These are phyloP conservation scores for Huiozyma naganishii DNA, from an alignment of 805 yeast genomes.

Conservation along the genomic window DNA sequence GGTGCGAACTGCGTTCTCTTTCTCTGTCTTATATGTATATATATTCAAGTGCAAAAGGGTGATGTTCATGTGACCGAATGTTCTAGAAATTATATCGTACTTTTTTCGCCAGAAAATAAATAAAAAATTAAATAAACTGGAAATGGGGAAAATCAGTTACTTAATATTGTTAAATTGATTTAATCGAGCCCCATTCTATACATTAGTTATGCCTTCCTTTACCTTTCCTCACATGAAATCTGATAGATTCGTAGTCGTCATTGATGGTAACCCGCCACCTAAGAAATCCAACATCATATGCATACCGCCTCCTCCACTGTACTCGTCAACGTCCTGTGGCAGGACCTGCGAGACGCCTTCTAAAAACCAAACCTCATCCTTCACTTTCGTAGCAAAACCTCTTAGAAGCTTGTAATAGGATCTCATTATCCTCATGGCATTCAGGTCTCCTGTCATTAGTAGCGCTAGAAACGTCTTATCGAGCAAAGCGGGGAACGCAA, in stretches of 20 bases:
- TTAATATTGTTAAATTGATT: too few relatives aligned
- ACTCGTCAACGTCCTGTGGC: slow-evolving; percentile 86
- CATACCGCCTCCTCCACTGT: slow-evolving; percentile 86
- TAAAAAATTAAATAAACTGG: background rate
- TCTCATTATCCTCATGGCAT: slow-evolving; percentile 86
- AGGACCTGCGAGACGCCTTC: slow-evolving; percentile 84
- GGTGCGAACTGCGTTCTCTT: background rate
- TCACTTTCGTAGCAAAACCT: slow-evolving; percentile 76
- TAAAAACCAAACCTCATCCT: slow-evolving; percentile 84
- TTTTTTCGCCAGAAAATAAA: background rate
- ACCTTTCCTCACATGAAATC: slow-evolving; percentile 16
- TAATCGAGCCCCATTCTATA: too few relatives aligned
- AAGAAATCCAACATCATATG: slow-evolving; percentile 83
- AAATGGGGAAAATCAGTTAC: background rate
- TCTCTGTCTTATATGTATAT: background rate
- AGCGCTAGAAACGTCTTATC: slow-evolving; percentile 71
- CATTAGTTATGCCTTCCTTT: too few relatives aligned
- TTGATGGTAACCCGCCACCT: slow-evolving; percentile 52
- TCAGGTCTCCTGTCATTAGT: slow-evolving; percentile 72
- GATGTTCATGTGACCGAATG: background rate
- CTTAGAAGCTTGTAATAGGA: slow-evolving; percentile 75
- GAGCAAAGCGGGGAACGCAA: slow-evolving; percentile 86
- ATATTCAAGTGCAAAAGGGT: too few relatives aligned
- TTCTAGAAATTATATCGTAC: background rate
- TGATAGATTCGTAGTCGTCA: slow-evolving; percentile 33